Evolutionary conservation across 2,329 filamentous ascomycete species (phyloP).

Genomic region (Exophiala spinifera): DNA sequence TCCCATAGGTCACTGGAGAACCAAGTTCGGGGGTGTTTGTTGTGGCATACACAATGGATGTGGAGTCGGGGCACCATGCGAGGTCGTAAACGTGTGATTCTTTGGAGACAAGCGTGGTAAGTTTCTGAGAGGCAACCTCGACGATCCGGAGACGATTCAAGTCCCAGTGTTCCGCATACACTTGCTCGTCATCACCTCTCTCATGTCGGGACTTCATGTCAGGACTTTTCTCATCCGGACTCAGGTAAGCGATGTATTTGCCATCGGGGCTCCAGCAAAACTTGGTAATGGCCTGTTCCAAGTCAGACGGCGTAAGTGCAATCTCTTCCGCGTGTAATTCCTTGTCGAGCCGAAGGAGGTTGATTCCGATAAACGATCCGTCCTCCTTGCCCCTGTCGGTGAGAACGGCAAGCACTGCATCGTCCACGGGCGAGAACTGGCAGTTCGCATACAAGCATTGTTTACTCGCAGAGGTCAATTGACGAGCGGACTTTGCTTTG

Average conservation of each 20-base stretch:
- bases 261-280: constrained; percentile 17
- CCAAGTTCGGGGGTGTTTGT: not conserved
- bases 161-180: constrained; percentile 8
- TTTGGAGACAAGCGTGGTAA: not conserved
- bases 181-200: constrained; percentile 1
- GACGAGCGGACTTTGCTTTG: constrained; percentile 9
- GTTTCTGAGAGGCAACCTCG: not conserved
- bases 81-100: constrained; percentile 14
- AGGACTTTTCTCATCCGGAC: not conserved
- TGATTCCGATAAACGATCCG: not conserved
- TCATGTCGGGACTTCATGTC: not conserved
- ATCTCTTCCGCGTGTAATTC: not conserved
- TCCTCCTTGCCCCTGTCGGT: not conserved
- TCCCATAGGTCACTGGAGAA: not conserved
- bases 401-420: not conserved
- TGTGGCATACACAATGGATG: constrained; percentile 14
- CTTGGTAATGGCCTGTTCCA: constrained; percentile 1
- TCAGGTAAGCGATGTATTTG: constrained; percentile 1
- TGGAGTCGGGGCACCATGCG: constrained; percentile 21
- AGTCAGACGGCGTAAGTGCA: not conserved
- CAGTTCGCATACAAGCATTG: not conserved
- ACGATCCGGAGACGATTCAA: constrained; percentile 5
- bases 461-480: constrained; percentile 4
- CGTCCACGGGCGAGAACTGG: not conserved
- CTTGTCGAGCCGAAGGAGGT: not conserved